A percentile compares a stretch with the other conserved stretches of the same genome.
Conservation (phyloP, 768 basidiomycete genomes). For the Gloeopeniophorella convolvens region DNA sequence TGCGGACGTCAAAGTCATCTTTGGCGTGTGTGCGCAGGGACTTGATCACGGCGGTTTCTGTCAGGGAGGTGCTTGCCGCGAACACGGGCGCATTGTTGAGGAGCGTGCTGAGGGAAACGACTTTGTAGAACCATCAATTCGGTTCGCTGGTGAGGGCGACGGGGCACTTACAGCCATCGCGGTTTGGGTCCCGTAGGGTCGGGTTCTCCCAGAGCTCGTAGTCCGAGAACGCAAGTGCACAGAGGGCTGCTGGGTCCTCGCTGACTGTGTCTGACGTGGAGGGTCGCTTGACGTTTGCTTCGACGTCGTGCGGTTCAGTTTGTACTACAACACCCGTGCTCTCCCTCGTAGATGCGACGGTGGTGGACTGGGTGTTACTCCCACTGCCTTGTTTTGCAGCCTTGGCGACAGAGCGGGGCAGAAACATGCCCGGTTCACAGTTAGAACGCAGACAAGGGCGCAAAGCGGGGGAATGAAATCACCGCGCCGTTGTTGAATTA, state of each 20-base stretch:
- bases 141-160: not conserved
- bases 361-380: too few species aligned
- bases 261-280: too few species aligned
- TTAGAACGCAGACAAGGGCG: too few species aligned
- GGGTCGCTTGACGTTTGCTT: too few species aligned
- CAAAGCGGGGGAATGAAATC: too few species aligned
- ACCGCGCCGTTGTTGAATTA: too few species aligned
- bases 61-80: slow-evolving; percentile 22
- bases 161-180: slow-evolving; percentile 44
- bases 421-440: too few species aligned
- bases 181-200: slow-evolving; percentile 43
- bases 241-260: slow-evolving; percentile 44
- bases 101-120: slow-evolving; percentile 39
- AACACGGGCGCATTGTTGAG: slow-evolving; percentile 33
- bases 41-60: slow-evolving; percentile 48
- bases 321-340: too few species aligned
- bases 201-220: slow-evolving; percentile 60
- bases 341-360: too few species aligned
- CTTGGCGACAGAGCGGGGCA: too few species aligned
- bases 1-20: slow-evolving; percentile 50
- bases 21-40: slow-evolving; percentile 46
- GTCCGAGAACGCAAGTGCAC: slow-evolving; percentile 61
- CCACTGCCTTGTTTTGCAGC: too few species aligned
- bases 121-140: slow-evolving; percentile 20
- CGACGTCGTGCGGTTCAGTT: too few species aligned